Evolutionary conservation across 2,329 filamentous ascomycete genomes (phyloP).

Genomic region (Podosphaera leucotricha): DNA sequence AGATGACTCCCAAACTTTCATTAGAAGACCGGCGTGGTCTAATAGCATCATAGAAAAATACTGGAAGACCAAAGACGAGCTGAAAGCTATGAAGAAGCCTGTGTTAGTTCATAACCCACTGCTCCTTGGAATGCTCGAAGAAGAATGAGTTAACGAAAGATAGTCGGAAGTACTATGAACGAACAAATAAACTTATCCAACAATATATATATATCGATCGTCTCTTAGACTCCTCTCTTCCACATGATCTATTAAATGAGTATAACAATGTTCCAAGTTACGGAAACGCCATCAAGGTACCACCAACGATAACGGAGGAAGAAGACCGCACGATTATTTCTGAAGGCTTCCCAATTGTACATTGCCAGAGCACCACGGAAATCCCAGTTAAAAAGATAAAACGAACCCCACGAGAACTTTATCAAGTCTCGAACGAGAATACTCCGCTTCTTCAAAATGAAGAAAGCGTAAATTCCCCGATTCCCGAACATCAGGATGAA

Average conservation of each 20-base stretch:
- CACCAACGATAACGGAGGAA: slow-evolving; percentile 57
- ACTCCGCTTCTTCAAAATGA: slow-evolving; percentile 27
- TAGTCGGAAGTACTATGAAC: slow-evolving; percentile 65
- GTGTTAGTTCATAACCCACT: slow-evolving; percentile 25
- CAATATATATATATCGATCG: slow-evolving; percentile 88
- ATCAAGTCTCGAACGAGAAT: slow-evolving; percentile 42
- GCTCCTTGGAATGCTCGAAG: neutral
- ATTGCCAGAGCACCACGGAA: slow-evolving; percentile 8
- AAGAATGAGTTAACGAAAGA: neutral
- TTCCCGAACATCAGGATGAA: slow-evolving; percentile 44
- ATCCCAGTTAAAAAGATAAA: slow-evolving; percentile 32
- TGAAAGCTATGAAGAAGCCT: slow-evolving; percentile 47
- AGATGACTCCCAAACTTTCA: neutral
- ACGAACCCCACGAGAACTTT: slow-evolving; percentile 67
- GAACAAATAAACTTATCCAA: slow-evolving; percentile 69
- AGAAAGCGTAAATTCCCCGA: neutral
- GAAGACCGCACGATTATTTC: slow-evolving; percentile 15
- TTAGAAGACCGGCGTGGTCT: neutral
- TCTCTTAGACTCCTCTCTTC: slow-evolving; percentile 74
- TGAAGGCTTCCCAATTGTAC: slow-evolving; percentile 2
- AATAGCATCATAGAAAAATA: slow-evolving; percentile 32
- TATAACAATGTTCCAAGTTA: slow-evolving; percentile 33
- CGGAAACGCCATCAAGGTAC: slow-evolving; percentile 23
- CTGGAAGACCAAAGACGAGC: slow-evolving; percentile 57
- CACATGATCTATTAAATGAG: slow-evolving; percentile 75